Evolutionary conservation across 2,329 filamentous ascomycete species (phyloP), one percentile per base, ranked within the genome.

Genomic region (Penicillium sp.): DNA sequence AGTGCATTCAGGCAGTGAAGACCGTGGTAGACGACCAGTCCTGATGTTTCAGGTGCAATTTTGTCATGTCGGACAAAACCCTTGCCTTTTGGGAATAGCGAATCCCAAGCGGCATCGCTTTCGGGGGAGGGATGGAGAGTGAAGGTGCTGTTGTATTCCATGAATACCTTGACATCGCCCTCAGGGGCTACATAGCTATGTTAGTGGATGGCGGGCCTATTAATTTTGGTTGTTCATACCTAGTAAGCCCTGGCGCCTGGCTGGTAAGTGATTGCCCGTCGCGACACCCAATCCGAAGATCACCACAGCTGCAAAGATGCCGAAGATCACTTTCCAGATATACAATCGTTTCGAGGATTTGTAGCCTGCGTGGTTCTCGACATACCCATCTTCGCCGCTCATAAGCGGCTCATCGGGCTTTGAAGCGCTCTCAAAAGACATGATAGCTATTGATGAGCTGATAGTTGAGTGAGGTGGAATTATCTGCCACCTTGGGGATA

Each of bases 1-100:
- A 53, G 51, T 33, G 51, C n/a, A 33, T 53, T 47, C 43, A 53
- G 24, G 29, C 51, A 53, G 22, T 47, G 51, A 19, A 53, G 39
- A 21, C 31, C 24, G n/a, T 53, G 51, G 16, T 53, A 53, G 16
- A 47, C 51, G n/a, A 39, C 51, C 10, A 53, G 9, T 4, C 42
- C 51, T 2, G 42, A 47, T 3, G 51, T 22, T 21, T 46, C 43
- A 24, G 50, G 42, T 11, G 51, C 27, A 26, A 47, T 11, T 16
- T 6, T 13, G 1, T 45, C 43, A 39, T 47, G 42, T 7, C 31
- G 43, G 13, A 47, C 31, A n/a, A 53, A 47, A 8, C 51, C 42
- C n/a, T 37, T 45, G n/a, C 43, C 29, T 19, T 29, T 29, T 2
- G 51, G 51, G 21, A 53, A 53, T 14, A 53, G 27, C 16, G 51